Base-by-base conservation (phyloP, 169 alveolate genomes). In the Eimeria zaria region DNA sequence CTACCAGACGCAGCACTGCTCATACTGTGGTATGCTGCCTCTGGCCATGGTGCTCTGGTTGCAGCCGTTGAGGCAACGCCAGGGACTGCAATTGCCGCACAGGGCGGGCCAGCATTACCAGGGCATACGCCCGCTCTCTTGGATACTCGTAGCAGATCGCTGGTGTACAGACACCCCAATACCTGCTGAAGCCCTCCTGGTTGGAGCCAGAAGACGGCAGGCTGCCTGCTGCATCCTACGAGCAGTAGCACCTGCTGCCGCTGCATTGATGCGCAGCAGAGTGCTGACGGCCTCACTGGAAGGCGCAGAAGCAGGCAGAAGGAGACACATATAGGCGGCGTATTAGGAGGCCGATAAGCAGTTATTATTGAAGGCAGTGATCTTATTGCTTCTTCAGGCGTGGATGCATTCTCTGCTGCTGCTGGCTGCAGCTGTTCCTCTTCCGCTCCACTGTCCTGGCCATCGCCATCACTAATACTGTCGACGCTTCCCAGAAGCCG, bases 161-260 rank as follows among this genome's bases (percentile, higher is more conserved):
- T 83, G 46, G 51, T 83, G 74, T 83, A 83, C 55, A 83, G 36
- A 24, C 91, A 83, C 91, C 91, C 91, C 73, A 83, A 39, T 22
- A 83, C 91, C 73, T 87, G 93, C 41, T n/a, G 60, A 27, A 64
- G 93, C 44, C 78, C 62, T 36, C 93, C 78, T 30, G 62, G 48
- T 48, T 58, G 46, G 16, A 62, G 67, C 81, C 93, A 87, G 64
- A 87, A 87, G 46, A 87, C 55, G 51, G 91, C 91, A 58, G 91
- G 91, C 58, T 83, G 91, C 9, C 91, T 83, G 91, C 91, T 83
- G 39, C 91, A 83, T 39, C 91, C 91, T 20, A 33, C 91, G 55
- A 83, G 91, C 74, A 83, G 73, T 36, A 83, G 91, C 33, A 16
- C 76, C 73, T 83, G 91, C 9, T 83, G 91, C 58, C 67, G 71